Evolutionary conservation across 352 stramenopile species (phyloP), one percentile per base, ranked within the genome.

Genomic region (Globisporangium lucens): DNA sequence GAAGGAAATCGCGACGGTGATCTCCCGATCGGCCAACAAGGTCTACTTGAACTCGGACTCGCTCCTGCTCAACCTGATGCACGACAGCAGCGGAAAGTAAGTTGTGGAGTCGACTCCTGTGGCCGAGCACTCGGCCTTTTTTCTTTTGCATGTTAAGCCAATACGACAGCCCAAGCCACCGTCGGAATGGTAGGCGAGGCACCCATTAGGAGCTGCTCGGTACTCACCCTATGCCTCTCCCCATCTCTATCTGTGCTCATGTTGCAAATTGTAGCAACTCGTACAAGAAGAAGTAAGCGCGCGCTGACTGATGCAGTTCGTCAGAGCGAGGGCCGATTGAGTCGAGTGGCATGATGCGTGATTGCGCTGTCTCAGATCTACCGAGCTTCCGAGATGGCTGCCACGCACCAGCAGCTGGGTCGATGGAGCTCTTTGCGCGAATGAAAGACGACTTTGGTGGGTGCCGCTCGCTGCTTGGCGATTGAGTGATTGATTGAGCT

Each of bases 21-120:
- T 99, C 61, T 91, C 93, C 17, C 83, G 81, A 61, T 98, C 91
- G 75, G 87, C 93, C 67, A 99, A 99, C 83, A 98, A 98, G 77
- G 91, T 99, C 10, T 99, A 99, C 83, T 82, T 99, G 71, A 98
- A 93, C 77, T 97, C 97, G 75, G 97, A 99, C 79, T 98, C 91
- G 57, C 87, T 99, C 65, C 84, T 99, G 78, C 84, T 99, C 70
- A 99, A 99, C 84, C 87, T 99, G 67, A 78, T 97, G 71, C 82
- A 95, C 65, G 87, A 93, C 75, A 78, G 67, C 10, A 67, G 74
- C 36, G 71, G 80, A 68, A 75, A 80, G 79, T 88, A 86, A 55
- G 79, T 88, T 61, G 33, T 24, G 9, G 24, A 38, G 27, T 10
- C 53, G 13, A 59, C 24, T 46, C 38, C 24, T 15, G 22, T 24